phyloP scores from a whole-genome alignment of 108 stramenopile species.

The Bacterosira constricta region DNA sequence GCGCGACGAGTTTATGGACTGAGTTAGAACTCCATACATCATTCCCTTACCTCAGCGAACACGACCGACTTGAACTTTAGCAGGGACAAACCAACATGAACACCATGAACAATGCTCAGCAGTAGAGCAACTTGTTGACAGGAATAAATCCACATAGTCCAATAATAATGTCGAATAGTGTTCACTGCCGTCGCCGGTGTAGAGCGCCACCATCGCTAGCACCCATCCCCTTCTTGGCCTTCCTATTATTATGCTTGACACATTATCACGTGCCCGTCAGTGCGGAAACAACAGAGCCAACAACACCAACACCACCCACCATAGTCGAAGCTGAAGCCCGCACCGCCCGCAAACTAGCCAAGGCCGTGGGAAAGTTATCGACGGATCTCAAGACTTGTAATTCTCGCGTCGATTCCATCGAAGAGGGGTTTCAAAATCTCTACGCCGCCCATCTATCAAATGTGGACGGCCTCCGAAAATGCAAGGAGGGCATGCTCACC shows the following conservation, averaged over 20 bases:
- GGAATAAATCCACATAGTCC: too few relatives aligned
- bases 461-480: constrained; percentile 32
- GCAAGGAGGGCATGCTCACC: constrained; percentile 27
- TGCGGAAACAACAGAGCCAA: not conserved
- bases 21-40: too few relatives aligned
- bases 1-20: too few relatives aligned
- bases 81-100: too few relatives aligned
- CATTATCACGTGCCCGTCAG: not conserved
- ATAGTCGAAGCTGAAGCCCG: constrained; percentile 47
- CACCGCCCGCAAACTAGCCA: constrained; percentile 32
- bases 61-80: too few relatives aligned
- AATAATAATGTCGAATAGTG: too few relatives aligned
- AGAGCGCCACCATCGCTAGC: not conserved
- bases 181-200: not conserved
- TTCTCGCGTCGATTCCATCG: constrained; percentile 14
- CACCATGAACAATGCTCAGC: too few relatives aligned
- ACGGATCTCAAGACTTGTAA: constrained; percentile 25
- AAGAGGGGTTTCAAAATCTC: constrained; percentile 28
- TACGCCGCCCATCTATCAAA: constrained; percentile 21
- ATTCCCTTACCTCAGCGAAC: too few relatives aligned
- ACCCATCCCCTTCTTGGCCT: not conserved
- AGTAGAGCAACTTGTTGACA: too few relatives aligned
- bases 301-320: constrained; percentile 14
- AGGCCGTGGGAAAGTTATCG: constrained; percentile 5
- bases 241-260: not conserved